Conservation (phyloP, 768 basidiomycete species). For the Boletales sp. region DNA sequence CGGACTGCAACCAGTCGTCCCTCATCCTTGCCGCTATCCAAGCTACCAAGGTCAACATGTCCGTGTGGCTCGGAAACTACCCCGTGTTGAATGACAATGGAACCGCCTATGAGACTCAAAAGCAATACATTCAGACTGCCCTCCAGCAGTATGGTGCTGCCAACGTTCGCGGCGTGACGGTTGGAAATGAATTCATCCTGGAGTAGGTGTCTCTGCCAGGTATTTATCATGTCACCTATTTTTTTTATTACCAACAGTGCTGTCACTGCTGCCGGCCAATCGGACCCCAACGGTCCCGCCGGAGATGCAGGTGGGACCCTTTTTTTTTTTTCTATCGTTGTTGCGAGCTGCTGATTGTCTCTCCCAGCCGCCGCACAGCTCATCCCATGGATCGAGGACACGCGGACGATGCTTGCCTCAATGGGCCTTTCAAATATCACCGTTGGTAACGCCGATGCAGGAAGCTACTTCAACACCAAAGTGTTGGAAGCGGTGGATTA, state of each 20-base stretch:
- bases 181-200: slow-evolving; percentile 90
- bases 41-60: slow-evolving; percentile 84
- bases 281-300: slow-evolving; percentile 53
- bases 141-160: slow-evolving; percentile 74
- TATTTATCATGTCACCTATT: slow-evolving; percentile 1
- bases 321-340: background rate
- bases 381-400: slow-evolving; percentile 64
- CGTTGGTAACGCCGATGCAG: slow-evolving; percentile 84
- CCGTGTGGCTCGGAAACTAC: slow-evolving; percentile 75
- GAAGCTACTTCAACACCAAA: slow-evolving; percentile 73
- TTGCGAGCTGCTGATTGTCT: background rate
- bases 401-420: slow-evolving; percentile 48
- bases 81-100: slow-evolving; percentile 57
- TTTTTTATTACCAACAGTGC: slow-evolving; percentile 42
- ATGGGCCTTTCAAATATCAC: slow-evolving; percentile 61
- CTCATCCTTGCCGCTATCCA: slow-evolving; percentile 86
- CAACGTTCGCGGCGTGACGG: slow-evolving; percentile 77
- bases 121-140: slow-evolving; percentile 58
- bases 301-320: slow-evolving; percentile 40
- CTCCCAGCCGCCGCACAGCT: slow-evolving; percentile 56
- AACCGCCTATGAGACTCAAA: slow-evolving; percentile 72
- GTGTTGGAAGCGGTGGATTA: slow-evolving; percentile 66
- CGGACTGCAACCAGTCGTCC: slow-evolving; percentile 81
- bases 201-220: slow-evolving; percentile 42
- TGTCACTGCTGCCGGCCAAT: slow-evolving; percentile 46